phyloP scores from a whole-genome alignment of 2,329 filamentous ascomycete genomes.

The Lecanoromycetidae sp. region DNA sequence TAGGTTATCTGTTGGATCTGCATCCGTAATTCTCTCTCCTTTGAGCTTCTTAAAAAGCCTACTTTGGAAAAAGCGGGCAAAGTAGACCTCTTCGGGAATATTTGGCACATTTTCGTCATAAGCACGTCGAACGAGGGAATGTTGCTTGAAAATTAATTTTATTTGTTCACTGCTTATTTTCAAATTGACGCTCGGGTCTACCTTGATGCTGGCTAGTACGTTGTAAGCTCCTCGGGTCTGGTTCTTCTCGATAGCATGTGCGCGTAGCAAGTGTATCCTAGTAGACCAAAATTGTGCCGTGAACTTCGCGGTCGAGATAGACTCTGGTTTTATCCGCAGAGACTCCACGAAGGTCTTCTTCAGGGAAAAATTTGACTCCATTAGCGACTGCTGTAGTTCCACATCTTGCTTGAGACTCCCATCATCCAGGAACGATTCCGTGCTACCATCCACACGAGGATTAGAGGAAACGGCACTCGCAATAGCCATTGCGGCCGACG shows the following conservation, averaged over 20 bases:
- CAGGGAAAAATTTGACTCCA: slow-evolving; percentile 65
- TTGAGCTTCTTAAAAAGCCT: slow-evolving; percentile 81
- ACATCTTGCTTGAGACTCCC: slow-evolving; percentile 63
- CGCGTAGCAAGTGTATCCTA: slow-evolving; percentile 69
- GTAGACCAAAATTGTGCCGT: slow-evolving; percentile 92
- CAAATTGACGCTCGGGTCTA: slow-evolving; percentile 63
- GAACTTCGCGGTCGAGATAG: slow-evolving; percentile 68
- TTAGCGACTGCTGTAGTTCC: slow-evolving; percentile 73
- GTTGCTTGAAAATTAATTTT: slow-evolving; percentile 81
- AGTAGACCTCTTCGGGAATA: slow-evolving; percentile 69
- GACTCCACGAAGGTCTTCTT: slow-evolving; percentile 81
- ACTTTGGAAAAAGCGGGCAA: slow-evolving; percentile 88
- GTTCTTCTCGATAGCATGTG: slow-evolving; percentile 76
- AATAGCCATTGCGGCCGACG: slow-evolving; percentile 64
- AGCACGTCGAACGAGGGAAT: slow-evolving; percentile 76
- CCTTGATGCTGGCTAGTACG: slow-evolving; percentile 79
- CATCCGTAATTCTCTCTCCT: slow-evolving; percentile 72
- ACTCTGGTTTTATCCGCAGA: slow-evolving; percentile 68
- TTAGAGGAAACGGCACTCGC: slow-evolving; percentile 53
- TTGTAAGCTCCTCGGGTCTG: slow-evolving; percentile 89
- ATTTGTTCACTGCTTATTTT: slow-evolving; percentile 87
- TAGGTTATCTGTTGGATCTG: slow-evolving; percentile 62
- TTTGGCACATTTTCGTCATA: slow-evolving; percentile 90
- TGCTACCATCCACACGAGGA: slow-evolving; percentile 22
- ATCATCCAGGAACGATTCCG: slow-evolving; percentile 68